Evolutionary conservation across 2,329 filamentous ascomycete species (phyloP).

Genomic region (Colletotrichum sp.): DNA sequence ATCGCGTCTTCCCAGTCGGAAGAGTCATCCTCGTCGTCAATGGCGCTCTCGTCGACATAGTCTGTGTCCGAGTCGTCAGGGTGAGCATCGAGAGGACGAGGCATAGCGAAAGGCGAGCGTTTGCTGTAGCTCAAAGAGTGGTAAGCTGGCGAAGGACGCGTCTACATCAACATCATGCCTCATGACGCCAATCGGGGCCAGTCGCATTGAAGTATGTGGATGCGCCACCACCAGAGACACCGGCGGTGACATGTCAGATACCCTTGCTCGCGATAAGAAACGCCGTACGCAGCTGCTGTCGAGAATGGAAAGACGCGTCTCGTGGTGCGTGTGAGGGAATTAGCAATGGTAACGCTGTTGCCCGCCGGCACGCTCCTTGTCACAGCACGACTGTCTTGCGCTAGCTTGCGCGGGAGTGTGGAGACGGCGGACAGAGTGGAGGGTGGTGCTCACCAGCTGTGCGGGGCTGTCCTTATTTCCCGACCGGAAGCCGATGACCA

Average conservation of each 20-base stretch:
- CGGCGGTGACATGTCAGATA: not conserved
- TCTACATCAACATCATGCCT: not conserved
- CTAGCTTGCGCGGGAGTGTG: not conserved
- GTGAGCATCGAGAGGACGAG: not conserved
- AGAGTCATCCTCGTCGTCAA: conserved; percentile 71
- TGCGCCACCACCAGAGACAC: not conserved
- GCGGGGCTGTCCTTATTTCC: not conserved
- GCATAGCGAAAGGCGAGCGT: not conserved
- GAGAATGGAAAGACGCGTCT: not conserved
- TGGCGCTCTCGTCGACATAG: conserved; percentile 82
- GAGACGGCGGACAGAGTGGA: not conserved
- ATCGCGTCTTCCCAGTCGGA: conserved; percentile 71
- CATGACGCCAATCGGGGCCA: not conserved
- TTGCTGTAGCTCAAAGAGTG: not conserved
- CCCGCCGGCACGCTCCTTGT: not conserved
- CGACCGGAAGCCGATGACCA: not conserved
- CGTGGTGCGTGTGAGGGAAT: not conserved
- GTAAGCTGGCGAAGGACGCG: not conserved
- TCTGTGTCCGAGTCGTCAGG: conserved; percentile 62
- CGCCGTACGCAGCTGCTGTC: not conserved
- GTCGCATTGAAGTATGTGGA: not conserved
- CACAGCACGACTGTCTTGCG: not conserved
- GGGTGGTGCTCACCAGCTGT: not conserved
- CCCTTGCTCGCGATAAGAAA: not conserved
- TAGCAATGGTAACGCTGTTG: not conserved